phyloP scores from a whole-genome alignment of 345 rosid genomes.

The Litchi chinensis region DNA sequence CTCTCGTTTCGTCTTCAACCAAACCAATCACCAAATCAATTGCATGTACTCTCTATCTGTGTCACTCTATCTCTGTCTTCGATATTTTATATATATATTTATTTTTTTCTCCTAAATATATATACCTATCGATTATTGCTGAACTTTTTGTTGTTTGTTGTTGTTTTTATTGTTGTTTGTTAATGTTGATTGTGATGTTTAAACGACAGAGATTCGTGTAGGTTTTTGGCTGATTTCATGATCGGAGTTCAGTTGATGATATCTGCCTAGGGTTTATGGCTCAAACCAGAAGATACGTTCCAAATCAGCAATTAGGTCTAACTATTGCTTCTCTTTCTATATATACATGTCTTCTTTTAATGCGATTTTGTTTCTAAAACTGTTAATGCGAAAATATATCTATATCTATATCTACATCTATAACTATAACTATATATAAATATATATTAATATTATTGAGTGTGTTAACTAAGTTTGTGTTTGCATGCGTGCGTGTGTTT shows the following conservation, averaged over 20 bases:
- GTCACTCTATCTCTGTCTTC: neutral
- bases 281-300: constrained; percentile 38
- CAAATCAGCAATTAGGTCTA: constrained; percentile 40
- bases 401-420: too few species aligned
- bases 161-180: neutral
- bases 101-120: neutral
- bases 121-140: neutral
- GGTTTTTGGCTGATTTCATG: constrained; percentile 4
- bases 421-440: too few species aligned
- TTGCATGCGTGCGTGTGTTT: too few species aligned
- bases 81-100: neutral
- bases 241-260: constrained; percentile 24
- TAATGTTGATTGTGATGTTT: neutral
- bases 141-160: neutral
- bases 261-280: constrained; percentile 37
- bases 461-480: too few species aligned
- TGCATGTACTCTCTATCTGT: constrained; percentile 22
- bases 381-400: too few species aligned
- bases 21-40: constrained; percentile 11
- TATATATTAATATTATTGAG: too few species aligned
- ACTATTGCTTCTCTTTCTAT: neutral
- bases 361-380: neutral
- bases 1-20: neutral
- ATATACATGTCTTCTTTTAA: neutral
- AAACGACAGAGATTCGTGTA: constrained; percentile 14